phyloP scores from a whole-genome alignment of 495 filamentous ascomycete species.

The Podospora fimiseda region DNA sequence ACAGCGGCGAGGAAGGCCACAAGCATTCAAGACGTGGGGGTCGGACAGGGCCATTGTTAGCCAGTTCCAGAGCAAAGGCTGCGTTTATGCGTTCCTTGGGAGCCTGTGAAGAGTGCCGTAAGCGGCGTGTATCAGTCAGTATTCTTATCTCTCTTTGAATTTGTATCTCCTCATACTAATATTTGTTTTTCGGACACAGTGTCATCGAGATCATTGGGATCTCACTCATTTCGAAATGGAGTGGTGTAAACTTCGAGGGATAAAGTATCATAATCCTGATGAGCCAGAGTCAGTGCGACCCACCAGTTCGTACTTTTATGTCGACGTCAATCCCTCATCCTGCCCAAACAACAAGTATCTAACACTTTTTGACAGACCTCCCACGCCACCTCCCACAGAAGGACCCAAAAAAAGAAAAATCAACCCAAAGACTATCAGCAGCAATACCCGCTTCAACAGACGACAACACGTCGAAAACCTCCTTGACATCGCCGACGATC shows the following conservation, averaged over 20 bases:
- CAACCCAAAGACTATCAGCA: too few species aligned
- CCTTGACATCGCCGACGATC: too few species aligned
- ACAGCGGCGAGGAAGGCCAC: conserved; percentile 1
- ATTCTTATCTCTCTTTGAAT: neutral
- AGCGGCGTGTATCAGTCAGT: conserved; percentile 22
- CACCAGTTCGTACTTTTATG: neutral
- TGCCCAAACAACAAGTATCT: too few species aligned
- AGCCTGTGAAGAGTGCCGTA: conserved; percentile 21
- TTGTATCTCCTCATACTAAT: neutral
- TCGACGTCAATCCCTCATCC: neutral
- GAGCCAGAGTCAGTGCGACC: neutral
- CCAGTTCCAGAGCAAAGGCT: conserved; percentile 10
- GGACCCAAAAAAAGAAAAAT: too few species aligned
- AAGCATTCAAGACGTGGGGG: conserved; percentile 7
- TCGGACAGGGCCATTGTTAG: conserved; percentile 17
- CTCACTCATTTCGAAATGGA: conserved; percentile 4
- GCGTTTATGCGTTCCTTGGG: conserved; percentile 24
- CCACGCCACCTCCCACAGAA: too few species aligned
- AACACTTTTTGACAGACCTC: too few species aligned
- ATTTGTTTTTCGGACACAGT: neutral
- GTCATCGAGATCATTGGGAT: conserved; percentile 10
- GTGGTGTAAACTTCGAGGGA: conserved; percentile 5
- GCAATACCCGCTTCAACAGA: too few species aligned
- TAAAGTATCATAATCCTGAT: neutral
- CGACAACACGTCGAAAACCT: too few species aligned